Evolutionary conservation across 2,329 filamentous ascomycete genomes (phyloP).

Genomic region (Ophiocordyceps camponoti-leonardi): DNA sequence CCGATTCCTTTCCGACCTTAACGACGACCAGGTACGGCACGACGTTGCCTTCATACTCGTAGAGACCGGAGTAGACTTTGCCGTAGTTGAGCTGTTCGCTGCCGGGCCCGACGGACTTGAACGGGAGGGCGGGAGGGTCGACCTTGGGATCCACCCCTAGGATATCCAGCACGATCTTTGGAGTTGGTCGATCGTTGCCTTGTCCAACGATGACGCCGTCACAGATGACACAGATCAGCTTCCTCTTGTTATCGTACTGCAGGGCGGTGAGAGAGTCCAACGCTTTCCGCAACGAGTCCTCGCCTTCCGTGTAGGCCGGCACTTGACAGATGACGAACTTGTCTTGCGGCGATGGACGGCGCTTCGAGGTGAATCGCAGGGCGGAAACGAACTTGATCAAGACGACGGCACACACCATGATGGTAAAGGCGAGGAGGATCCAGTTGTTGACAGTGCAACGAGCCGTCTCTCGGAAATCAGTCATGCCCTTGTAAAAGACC

Average conservation of each 20-base stretch:
- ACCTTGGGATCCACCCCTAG: slow-evolving; percentile 85
- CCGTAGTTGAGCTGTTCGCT: slow-evolving; percentile 99
- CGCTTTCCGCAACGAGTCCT: slow-evolving; percentile 88
- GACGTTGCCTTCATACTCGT: slow-evolving; percentile 95
- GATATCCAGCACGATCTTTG: slow-evolving; percentile 92
- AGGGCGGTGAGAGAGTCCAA: slow-evolving; percentile 92
- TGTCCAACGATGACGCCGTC: slow-evolving; percentile 99
- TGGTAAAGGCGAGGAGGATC: slow-evolving; percentile 72
- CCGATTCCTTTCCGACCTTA: slow-evolving; percentile 95
- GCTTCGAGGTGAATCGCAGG: slow-evolving; percentile 83
- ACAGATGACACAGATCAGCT: slow-evolving; percentile 80
- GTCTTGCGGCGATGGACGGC: slow-evolving; percentile 84
- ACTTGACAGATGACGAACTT: slow-evolving; percentile 98
- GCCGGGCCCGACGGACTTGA: slow-evolving; percentile 89
- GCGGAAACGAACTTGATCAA: slow-evolving; percentile 89
- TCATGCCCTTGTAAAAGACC: slow-evolving; percentile 64
- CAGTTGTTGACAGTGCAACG: slow-evolving; percentile 82
- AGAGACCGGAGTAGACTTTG: slow-evolving; percentile 93
- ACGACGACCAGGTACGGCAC: slow-evolving; percentile 94
- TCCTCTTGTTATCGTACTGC: slow-evolving; percentile 96
- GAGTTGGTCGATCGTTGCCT: slow-evolving; percentile 90
- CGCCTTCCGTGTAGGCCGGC: slow-evolving; percentile 94
- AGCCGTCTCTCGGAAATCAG: slow-evolving; percentile 65
- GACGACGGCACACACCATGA: slow-evolving; percentile 68
- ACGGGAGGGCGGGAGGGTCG: slow-evolving; percentile 88